Evolutionary conservation across 306 rosid genomes (phyloP).

Genomic region (Cicer judaicum): DNA sequence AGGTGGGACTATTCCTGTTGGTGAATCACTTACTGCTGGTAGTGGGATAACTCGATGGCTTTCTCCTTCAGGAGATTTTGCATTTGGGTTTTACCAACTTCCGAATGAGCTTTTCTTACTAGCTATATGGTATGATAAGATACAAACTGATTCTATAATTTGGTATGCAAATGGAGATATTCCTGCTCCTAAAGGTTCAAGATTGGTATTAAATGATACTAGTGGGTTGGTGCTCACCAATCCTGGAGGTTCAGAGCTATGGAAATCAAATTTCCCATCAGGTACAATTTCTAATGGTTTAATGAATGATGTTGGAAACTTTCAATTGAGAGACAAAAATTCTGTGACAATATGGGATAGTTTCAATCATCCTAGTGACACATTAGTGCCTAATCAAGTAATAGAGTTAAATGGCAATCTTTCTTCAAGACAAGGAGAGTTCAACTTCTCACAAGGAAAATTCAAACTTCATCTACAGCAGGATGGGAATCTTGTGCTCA

Average conservation of each 20-base stretch:
- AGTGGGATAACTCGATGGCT: conserved; percentile 30
- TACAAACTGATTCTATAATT: conserved; percentile 31
- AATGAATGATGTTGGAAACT: conserved; percentile 49
- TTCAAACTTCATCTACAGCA: conserved; percentile 44
- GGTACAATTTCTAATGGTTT: conserved; percentile 17
- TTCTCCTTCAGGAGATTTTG: conserved; percentile 47
- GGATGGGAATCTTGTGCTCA: conserved; percentile 53
- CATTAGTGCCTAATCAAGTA: conserved; percentile 58
- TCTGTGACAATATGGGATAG: conserved; percentile 47
- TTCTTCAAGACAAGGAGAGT: conserved; percentile 47
- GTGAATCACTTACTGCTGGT: conserved; percentile 28
- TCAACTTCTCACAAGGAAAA: conserved; percentile 50
- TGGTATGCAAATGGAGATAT: conserved; percentile 44
- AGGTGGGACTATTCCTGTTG: neutral
- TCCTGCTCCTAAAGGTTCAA: conserved; percentile 37
- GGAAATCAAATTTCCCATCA: conserved; percentile 38
- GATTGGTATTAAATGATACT: conserved; percentile 27
- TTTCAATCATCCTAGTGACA: conserved; percentile 56
- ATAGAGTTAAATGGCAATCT: conserved; percentile 42
- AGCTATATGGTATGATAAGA: conserved; percentile 37
- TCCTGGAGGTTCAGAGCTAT: conserved; percentile 45
- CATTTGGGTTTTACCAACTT: conserved; percentile 42
- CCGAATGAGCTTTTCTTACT: conserved; percentile 33
- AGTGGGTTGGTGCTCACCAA: conserved; percentile 45
- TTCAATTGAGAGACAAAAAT: conserved; percentile 31